Conservation (phyloP, 2,329 filamentous ascomycete species). For the Diaporthe sp. region DNA sequence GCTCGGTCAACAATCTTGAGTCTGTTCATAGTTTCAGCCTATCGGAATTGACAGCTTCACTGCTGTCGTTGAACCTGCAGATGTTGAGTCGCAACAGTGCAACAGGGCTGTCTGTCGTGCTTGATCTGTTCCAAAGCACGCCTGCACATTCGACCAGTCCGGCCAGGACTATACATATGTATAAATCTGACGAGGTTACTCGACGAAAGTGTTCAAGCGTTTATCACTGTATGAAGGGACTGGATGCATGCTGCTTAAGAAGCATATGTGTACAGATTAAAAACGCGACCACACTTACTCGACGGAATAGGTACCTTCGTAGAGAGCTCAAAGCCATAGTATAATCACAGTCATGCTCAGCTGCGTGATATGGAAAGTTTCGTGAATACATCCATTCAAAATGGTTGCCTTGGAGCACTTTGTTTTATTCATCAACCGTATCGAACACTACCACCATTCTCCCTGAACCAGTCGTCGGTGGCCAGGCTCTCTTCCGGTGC, state of each 20-base stretch:
- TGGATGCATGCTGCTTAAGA: too few relatives aligned
- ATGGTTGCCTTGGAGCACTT: rapidly evolving
- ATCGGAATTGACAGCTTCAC: background rate
- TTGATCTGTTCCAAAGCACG: background rate
- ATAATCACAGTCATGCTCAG: background rate
- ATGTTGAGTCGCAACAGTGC: background rate
- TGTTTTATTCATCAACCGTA: constrained; percentile 63
- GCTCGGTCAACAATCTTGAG: background rate
- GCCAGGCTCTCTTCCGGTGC: constrained; percentile 64
- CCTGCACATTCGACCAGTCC: background rate
- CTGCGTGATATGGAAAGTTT: rapidly evolving
- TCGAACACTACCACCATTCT: constrained; percentile 67
- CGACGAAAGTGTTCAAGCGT: too few relatives aligned
- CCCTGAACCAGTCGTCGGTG: constrained; percentile 78
- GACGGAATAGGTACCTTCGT: too few relatives aligned
- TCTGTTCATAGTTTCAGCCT: background rate
- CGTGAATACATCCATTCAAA: background rate
- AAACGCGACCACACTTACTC: too few relatives aligned
- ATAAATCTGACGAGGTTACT: background rate
- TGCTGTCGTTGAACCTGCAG: background rate
- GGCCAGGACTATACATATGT: too few relatives aligned
- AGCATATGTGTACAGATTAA: too few relatives aligned
- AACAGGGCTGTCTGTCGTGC: background rate
- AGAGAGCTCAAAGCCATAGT: rapidly evolving
- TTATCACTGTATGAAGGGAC: too few relatives aligned